Percentiles rank a stretch among this genome's conserved stretches.
Evolutionary conservation across 129 eudicot species (phyloP).

Genomic region (Ambrosia artemisiifolia): DNA sequence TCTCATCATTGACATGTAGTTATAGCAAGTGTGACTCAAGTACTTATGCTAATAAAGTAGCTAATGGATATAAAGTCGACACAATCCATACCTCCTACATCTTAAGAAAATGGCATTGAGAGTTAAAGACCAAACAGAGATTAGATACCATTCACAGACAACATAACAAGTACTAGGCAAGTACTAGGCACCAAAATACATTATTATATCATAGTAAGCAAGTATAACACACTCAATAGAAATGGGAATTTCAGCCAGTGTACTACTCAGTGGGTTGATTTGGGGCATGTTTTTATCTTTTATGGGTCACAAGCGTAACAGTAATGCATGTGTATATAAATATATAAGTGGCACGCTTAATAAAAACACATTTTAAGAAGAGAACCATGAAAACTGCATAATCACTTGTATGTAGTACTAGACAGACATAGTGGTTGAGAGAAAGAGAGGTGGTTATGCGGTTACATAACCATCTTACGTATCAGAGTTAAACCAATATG

Average conservation of each 20-base stretch:
- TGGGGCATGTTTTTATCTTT: not conserved
- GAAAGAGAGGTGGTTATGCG: too few species aligned
- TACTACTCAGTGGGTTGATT: not conserved
- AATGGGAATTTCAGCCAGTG: not conserved
- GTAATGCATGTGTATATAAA: not conserved
- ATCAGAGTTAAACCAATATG: too few species aligned
- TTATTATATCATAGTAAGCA: not conserved
- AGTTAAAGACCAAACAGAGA: not conserved
- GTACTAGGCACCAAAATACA: not conserved
- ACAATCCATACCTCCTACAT: not conserved
- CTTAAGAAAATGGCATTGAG: not conserved
- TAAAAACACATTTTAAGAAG: too few species aligned
- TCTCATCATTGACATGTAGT: not conserved
- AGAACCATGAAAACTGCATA: too few species aligned
- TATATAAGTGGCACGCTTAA: not conserved
- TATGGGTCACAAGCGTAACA: not conserved
- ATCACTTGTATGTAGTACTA: too few species aligned
- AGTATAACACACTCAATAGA: not conserved
- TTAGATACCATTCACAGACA: not conserved
- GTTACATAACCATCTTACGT: too few species aligned
- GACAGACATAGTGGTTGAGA: too few species aligned
- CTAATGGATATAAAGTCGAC: not conserved
- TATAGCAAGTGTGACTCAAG: not conserved
- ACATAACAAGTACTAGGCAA: not conserved
- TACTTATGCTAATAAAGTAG: conserved; percentile 2